A percentile compares a stretch with the other conserved stretches of the same genome.
Conservation (phyloP, 2,329 filamentous ascomycete genomes). For the Trichocomaceae sp. region DNA sequence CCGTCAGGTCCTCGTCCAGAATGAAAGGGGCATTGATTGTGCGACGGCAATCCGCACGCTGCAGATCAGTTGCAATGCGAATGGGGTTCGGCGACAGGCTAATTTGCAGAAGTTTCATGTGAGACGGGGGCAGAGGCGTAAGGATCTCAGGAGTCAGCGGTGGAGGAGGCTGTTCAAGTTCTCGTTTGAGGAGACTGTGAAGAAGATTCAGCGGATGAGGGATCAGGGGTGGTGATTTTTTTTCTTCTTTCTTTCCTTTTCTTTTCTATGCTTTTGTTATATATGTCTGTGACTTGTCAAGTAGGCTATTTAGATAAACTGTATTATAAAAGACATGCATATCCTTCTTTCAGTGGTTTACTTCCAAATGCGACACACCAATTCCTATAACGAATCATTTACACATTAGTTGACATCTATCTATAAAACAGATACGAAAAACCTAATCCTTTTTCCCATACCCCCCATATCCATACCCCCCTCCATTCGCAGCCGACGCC, state of each 20-base stretch:
- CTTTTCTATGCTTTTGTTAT: neutral
- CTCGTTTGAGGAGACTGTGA: constrained; percentile 38
- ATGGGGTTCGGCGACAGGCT: constrained; percentile 29
- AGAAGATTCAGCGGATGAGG: constrained; percentile 39
- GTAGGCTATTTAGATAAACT: neutral
- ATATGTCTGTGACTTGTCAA: neutral
- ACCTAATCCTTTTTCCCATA: constrained; percentile 40
- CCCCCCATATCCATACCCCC: constrained; percentile 32
- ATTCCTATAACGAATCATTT: neutral
- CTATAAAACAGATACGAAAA: neutral
- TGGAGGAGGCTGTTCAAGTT: constrained; percentile 42
- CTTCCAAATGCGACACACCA: too few relatives aligned
- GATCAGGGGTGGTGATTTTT: constrained; percentile 39
- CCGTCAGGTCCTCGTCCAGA: constrained; percentile 30
- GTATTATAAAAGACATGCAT: constrained; percentile 8
- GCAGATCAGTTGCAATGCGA: constrained; percentile 22
- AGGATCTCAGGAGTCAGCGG: constrained; percentile 32
- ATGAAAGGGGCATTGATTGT: constrained; percentile 28
- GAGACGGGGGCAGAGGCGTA: constrained; percentile 35
- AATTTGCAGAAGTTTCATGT: constrained; percentile 36
- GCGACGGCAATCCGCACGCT: constrained; percentile 24
- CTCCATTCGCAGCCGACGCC: constrained; percentile 14
- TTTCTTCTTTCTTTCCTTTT: neutral
- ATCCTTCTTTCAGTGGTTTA: neutral
- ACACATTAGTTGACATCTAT: neutral